Percentiles rank a stretch among this genome's conserved stretches.
Conservation (phyloP, 495 filamentous ascomycete species). For the Cercophora scortea region DNA sequence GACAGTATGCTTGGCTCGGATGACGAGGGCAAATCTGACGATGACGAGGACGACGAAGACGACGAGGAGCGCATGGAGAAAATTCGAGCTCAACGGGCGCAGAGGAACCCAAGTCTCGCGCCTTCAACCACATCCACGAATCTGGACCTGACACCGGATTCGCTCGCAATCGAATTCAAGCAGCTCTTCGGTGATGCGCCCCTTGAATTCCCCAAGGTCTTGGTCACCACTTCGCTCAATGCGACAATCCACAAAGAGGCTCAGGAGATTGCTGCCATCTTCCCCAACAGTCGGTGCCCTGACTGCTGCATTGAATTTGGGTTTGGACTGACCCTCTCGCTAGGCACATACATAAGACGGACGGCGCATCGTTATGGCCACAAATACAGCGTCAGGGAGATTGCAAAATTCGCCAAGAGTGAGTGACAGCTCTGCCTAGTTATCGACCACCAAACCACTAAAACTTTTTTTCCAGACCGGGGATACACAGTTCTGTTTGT, state of each 20-base stretch:
- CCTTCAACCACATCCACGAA: slow-evolving; percentile 64
- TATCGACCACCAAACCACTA: background rate
- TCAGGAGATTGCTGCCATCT: slow-evolving; percentile 63
- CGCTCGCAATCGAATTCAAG: slow-evolving; percentile 67
- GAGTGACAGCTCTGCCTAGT: background rate
- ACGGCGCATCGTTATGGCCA: slow-evolving; percentile 70
- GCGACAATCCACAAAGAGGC: slow-evolving; percentile 79
- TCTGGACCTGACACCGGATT: slow-evolving; percentile 61
- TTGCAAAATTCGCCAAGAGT: slow-evolving; percentile 67
- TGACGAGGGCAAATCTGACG: slow-evolving; percentile 36
- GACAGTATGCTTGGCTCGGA: slow-evolving; percentile 67
- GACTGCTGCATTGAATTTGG: too few relatives aligned
- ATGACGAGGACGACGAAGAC: slow-evolving; percentile 18
- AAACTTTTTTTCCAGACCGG: slow-evolving; percentile 31
- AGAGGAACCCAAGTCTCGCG: slow-evolving; percentile 40
- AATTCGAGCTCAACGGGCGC: slow-evolving; percentile 41
- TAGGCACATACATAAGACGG: slow-evolving; percentile 68
- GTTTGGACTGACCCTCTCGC: too few relatives aligned
- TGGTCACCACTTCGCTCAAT: slow-evolving; percentile 83
- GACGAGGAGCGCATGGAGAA: slow-evolving; percentile 22
- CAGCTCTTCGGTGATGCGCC: slow-evolving; percentile 64
- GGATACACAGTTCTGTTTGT: slow-evolving; percentile 74
- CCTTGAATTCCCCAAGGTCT: slow-evolving; percentile 61
- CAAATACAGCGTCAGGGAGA: slow-evolving; percentile 85
- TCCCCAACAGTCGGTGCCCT: slow-evolving; percentile 53